Evolutionary conservation across 257 asterid genomes (phyloP).

Genomic region (Nicotiana tabacum): DNA sequence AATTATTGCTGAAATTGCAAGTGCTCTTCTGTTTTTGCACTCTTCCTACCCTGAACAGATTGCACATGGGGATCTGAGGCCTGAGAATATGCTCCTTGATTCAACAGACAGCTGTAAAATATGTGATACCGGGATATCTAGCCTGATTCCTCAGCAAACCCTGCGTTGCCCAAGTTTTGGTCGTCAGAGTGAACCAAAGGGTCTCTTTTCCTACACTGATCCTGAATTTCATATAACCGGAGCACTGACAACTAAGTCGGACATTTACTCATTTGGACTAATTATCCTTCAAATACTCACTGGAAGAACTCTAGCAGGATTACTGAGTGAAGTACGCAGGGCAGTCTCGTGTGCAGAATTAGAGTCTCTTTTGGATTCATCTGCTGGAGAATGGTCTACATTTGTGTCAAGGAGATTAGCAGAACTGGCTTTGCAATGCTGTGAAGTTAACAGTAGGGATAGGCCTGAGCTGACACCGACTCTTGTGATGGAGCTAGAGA

Average conservation of each 20-base stretch:
- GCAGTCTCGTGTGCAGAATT: slow-evolving; percentile 37
- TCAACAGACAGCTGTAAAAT: slow-evolving; percentile 48
- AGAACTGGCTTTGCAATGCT: slow-evolving; percentile 67
- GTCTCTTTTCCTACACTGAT: slow-evolving; percentile 52
- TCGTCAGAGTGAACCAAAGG: slow-evolving; percentile 32
- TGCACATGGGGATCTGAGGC: slow-evolving; percentile 71
- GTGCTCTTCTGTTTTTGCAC: slow-evolving; percentile 63
- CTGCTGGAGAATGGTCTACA: slow-evolving; percentile 76
- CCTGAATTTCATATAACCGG: slow-evolving; percentile 69
- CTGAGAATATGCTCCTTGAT: slow-evolving; percentile 63
- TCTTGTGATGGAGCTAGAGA: slow-evolving; percentile 58
- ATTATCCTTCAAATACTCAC: slow-evolving; percentile 70
- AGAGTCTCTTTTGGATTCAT: slow-evolving; percentile 48
- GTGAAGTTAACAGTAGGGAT: slow-evolving; percentile 56
- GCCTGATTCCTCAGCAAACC: slow-evolving; percentile 42
- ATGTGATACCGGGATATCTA: slow-evolving; percentile 52
- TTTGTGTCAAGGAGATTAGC: slow-evolving; percentile 63
- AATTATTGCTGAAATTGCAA: slow-evolving; percentile 57
- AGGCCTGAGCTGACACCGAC: slow-evolving; percentile 53
- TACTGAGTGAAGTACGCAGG: slow-evolving; percentile 44
- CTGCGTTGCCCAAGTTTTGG: slow-evolving; percentile 66
- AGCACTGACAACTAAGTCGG: slow-evolving; percentile 48
- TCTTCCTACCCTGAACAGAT: slow-evolving; percentile 36
- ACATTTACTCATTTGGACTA: slow-evolving; percentile 65
- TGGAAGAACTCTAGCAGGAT: slow-evolving; percentile 43